Evolutionary conservation across 345 rosid species (phyloP), one percentile per base, ranked within the genome.

Genomic region (Hibiscus syriacus): DNA sequence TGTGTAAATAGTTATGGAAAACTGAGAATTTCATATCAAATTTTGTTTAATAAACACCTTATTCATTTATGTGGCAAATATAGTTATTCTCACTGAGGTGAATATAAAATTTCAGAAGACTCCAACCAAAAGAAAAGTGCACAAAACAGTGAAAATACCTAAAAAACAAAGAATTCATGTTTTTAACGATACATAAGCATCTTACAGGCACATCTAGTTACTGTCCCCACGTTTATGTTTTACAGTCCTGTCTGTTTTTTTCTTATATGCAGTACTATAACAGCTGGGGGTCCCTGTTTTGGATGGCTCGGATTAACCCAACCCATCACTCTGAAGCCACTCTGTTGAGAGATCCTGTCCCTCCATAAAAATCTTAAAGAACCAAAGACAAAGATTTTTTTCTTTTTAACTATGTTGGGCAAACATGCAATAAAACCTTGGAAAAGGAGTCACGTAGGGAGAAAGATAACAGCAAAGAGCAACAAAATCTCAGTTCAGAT

Each of bases 401-500:
- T 10, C 23, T 36, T 3, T 25, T 38, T 38, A 38, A 9, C 67
- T 49, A 19, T 36, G 68, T 74, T 66, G 82, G 92, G 81, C 50
- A 72, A 73, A 63, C 60, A 5, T 70, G 85, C 69, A 69, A 78
- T 52, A 25, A 38, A 1, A 41, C 12, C 36, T 13, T 56, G 41
- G 41, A 38, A 38, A 38, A 38, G 41, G 41, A 38, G 41, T 38
- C 41, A 38, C 10, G 41, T 38, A 2, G 41, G 41, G 13, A 78
- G 69, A 66, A 53, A 48, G 74, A 70, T 66, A 73, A 20, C 10
- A 59, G 25, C 25, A 56, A 71, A 48, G 73, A 70, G 68, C 12
- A 45, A 71, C 48, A 53, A 74, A 76, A 80, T 87, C 92, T 81
- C 85, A 87, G 92, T 87, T 74, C 74, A 80, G 92, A 82, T 82